Base-by-base conservation (phyloP, 495 filamentous ascomycete species). In the Penicillium odoratum region DNA sequence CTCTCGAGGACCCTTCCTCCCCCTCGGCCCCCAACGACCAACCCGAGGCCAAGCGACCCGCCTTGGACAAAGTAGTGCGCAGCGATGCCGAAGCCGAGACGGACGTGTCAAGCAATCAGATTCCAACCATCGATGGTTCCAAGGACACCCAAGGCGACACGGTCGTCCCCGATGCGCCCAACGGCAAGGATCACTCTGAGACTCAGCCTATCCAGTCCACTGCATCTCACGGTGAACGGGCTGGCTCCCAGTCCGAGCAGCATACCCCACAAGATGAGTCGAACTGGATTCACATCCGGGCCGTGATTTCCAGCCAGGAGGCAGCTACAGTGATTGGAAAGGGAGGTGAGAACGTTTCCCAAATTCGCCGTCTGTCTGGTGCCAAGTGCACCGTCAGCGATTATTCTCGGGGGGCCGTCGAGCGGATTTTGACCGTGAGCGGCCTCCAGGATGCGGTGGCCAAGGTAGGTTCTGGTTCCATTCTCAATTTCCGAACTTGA, bases 371-470 rank as follows among this genome's bases (percentile, higher is more conserved):
- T 68, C 79, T 92, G 78, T 95, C 95, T 9, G 90, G 88, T 63
- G 94, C 94, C 60, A 98, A 97, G 76, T 98, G 94, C 78, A 98
- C 95, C 33, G 92, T 98, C 61, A 97, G 92, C 78, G 94, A 98
- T 71, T 98, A 98, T 67, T 87, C 93, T 65, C 89, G 95, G 64
- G 94, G 94, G 61, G 93, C 94, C 34, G 92, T 97, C 29, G 94
- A 98, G 74, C 88, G 94, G 69, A 97, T 98, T 62, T 78, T 98
- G 66, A 98, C 94, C 31, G 95, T 98, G 52, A 97, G 92, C 74
- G 94, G 94, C 55, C 83, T 86, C 56, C 93, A 97, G 55, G 94
- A 98, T 77, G 92, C 92, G 57, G 92, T 93, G 64, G 95, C 94
- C 58, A 98, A 98, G 85, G 93, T 97, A 84, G 61, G 81, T 73